Evolutionary conservation across 2,329 filamentous ascomycete genomes (phyloP), one percentile per base, ranked within the genome.

Genomic region (Graphilbum sp.): DNA sequence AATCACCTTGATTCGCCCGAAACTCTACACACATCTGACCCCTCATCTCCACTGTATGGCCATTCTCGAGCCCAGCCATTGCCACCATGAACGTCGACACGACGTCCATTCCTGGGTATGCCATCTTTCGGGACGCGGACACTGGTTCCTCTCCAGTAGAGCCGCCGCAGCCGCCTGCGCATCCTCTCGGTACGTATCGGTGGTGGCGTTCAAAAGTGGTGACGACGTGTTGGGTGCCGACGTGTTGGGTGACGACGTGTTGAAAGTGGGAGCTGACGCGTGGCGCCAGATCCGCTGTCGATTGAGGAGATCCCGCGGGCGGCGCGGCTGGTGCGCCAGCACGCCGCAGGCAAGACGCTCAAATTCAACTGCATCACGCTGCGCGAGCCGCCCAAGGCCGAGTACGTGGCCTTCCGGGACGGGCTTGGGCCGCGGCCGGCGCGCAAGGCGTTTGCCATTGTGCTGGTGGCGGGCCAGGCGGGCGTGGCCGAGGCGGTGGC

Each of bases 301-400:
- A 53, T 67, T 47, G 59, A 68, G 30, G 72, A 76, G 53, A 71
- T 72, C 17, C 56, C 59, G 39, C 50, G 54, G 47, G 61, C 69
- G n/a, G 75, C 76, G 7, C 78, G 85, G 39, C 60, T 69, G 2
- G 63, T 84, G 27, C 66, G 93, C 46, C 75, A 73, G 43, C 72
- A 77, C 47, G 68, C 79, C 41, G 66, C 90, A 53, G 64, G 72
- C 39, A 67, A 79, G 36, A 66, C 78, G 37, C 66, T 92, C 42
- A 75, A 76, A 57, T 94, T 87, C 70, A 92, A 94, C 62, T 81
- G 85, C 10, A 77, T 94, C 41, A 82, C 84, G 3, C 64, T 94
- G 20, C 78, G 75, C 49, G 86, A 94, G 63, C 86, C 86, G 32
- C 79, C 77, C 45, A 95, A 94, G 65, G 73, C 69, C 35, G 75